Conservation (phyloP, 2,329 filamentous ascomycete genomes). For the Penicillium sp. region DNA sequence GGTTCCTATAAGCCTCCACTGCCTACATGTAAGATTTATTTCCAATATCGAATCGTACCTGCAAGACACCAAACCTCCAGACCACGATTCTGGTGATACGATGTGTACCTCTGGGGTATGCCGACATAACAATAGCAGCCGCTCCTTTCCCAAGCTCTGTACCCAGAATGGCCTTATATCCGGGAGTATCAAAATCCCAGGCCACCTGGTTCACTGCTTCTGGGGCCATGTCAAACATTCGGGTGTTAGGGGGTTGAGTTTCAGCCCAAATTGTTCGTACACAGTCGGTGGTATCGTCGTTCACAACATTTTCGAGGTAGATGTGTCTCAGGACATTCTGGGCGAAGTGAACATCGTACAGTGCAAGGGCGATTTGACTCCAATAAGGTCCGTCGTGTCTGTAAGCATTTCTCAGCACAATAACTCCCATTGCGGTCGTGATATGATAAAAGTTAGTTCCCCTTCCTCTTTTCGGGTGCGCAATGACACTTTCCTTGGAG, state of each 20-base stretch:
- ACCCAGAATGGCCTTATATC: background rate
- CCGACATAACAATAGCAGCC: background rate
- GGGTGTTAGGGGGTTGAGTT: background rate
- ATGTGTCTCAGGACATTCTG: background rate
- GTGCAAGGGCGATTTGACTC: background rate
- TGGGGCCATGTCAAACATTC: background rate
- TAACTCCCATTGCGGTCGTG: background rate
- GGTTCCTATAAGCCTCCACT: background rate
- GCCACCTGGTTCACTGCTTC: background rate
- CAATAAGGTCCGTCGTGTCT: background rate
- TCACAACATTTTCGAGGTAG: background rate
- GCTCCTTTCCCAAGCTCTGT: constrained; percentile 4
- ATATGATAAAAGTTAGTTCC: background rate
- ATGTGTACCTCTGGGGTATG: background rate
- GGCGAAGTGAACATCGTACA: background rate
- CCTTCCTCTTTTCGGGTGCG: background rate
- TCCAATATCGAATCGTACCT: constrained; percentile 1
- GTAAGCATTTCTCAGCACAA: background rate
- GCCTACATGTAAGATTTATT: background rate
- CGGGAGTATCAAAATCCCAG: background rate
- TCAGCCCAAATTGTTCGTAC: background rate
- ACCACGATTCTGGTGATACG: background rate
- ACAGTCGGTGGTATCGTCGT: background rate
- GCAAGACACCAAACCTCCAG: background rate
- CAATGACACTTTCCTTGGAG: background rate